Evolutionary conservation across 148 eudicot species (phyloP).

Genomic region (Hydrangea macrophylla): DNA sequence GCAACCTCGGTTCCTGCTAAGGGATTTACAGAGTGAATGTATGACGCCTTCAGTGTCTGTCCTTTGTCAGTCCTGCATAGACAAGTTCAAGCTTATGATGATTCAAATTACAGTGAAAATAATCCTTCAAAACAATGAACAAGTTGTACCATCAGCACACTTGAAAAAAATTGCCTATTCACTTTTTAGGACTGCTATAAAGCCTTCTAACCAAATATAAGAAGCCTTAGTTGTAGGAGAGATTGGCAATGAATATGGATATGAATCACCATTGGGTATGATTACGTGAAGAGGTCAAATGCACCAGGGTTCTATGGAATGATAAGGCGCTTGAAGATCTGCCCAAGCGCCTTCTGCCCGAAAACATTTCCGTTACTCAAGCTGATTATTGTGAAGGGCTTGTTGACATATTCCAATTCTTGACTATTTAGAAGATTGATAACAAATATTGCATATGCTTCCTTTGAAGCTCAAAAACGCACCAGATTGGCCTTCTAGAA

Average conservation of each 20-base stretch:
- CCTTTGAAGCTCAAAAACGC: neutral
- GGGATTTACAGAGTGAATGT: slow-evolving; percentile 64
- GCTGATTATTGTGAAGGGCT: neutral
- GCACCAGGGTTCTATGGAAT: too few species aligned
- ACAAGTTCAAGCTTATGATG: neutral
- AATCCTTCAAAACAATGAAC: neutral
- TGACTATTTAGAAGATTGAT: too few species aligned
- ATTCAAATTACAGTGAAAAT: neutral
- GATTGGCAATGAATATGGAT: too few species aligned
- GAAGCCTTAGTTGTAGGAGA: neutral
- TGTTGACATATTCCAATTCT: too few species aligned
- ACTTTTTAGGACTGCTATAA: neutral
- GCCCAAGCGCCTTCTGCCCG: neutral
- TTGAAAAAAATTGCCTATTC: neutral
- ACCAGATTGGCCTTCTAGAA: neutral
- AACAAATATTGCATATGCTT: too few species aligned
- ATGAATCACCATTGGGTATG: too few species aligned
- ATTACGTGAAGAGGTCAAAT: too few species aligned
- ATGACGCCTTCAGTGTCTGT: slow-evolving; percentile 75
- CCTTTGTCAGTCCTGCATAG: slow-evolving; percentile 75
- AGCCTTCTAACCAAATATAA: neutral
- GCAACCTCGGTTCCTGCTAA: slow-evolving; percentile 62
- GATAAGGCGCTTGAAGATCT: too few species aligned
- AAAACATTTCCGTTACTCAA: neutral
- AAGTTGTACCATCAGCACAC: neutral